These are phyloP conservation scores for Leccinellum luteum DNA, from an alignment of 768 basidiomycete genomes.

Conservation along the genomic window DNA sequence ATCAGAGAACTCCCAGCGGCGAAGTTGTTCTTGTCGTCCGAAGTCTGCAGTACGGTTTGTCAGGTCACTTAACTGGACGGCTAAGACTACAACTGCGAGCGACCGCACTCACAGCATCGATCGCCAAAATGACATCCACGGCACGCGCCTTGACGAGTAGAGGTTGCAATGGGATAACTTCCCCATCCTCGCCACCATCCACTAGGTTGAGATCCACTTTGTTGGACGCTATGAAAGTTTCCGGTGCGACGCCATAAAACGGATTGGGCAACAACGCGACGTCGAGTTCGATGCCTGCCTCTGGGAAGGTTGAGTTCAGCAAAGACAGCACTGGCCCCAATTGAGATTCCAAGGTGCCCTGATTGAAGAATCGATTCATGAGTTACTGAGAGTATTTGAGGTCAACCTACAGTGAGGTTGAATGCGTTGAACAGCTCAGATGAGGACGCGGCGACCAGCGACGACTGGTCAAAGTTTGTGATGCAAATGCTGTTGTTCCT, in stretches of 20 bases:
- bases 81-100: not conserved
- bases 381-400: too few relatives aligned
- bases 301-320: slow-evolving; percentile 24
- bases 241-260: slow-evolving; percentile 35
- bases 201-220: slow-evolving; percentile 34
- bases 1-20: slow-evolving; percentile 27
- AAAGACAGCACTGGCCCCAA: slow-evolving; percentile 13
- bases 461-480: slow-evolving; percentile 34
- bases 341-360: slow-evolving; percentile 12
- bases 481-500: slow-evolving; percentile 31
- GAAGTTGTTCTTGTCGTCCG: slow-evolving; percentile 9
- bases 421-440: slow-evolving; percentile 33
- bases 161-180: slow-evolving; percentile 48
- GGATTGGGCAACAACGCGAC: slow-evolving; percentile 37
- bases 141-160: slow-evolving; percentile 44
- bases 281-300: slow-evolving; percentile 26
- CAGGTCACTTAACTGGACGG: too few relatives aligned
- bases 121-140: slow-evolving; percentile 49
- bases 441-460: slow-evolving; percentile 40
- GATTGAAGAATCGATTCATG: not conserved
- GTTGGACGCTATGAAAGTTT: slow-evolving; percentile 33
- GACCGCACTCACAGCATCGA: slow-evolving; percentile 38
- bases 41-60: not conserved
- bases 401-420: slow-evolving; percentile 25
- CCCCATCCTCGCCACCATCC: slow-evolving; percentile 44